Percentiles rank a stretch among this genome's conserved stretches.
These are phyloP conservation scores for Mucor irregularis DNA, from an alignment of 371 early-diverging fungal species.

Conservation along the genomic window DNA sequence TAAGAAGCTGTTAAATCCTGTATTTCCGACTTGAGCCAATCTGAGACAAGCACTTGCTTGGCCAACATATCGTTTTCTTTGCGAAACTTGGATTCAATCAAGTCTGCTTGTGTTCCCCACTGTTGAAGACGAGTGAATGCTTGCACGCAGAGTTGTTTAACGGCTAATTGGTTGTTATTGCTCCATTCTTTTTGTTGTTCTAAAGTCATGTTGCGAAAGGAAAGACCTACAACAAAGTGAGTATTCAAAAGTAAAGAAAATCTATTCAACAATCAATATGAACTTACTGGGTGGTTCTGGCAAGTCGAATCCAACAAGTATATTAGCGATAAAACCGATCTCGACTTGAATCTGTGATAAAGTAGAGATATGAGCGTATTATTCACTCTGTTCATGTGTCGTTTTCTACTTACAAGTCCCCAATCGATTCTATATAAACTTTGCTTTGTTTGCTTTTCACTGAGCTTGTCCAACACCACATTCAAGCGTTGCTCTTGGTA, in stretches of 20 bases:
- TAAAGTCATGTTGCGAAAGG: background rate
- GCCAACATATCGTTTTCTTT: conserved; percentile 13
- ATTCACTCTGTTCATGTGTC: no score
- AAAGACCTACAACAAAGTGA: background rate
- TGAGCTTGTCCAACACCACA: conserved; percentile 4
- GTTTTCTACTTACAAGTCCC: conserved; percentile 12
- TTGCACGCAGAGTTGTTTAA: conserved; percentile 21
- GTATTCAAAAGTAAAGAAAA: no score
- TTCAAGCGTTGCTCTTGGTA: conserved; percentile 11
- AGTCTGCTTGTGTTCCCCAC: conserved; percentile 18
- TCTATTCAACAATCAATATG: no score
- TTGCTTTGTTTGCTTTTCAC: conserved; percentile 18
- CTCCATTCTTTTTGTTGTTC: conserved; percentile 22
- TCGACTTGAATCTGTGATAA: conserved; percentile 23
- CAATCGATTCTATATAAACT: conserved; percentile 20
- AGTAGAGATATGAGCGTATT: background rate
- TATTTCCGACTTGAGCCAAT: conserved; percentile 35
- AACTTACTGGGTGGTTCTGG: conserved; percentile 10
- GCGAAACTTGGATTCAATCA: conserved; percentile 18
- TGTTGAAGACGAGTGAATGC: conserved; percentile 12
- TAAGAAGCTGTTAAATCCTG: conserved; percentile 23
- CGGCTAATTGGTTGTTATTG: conserved; percentile 9
- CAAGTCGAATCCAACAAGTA: conserved; percentile 12
- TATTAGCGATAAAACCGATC: conserved; percentile 21
- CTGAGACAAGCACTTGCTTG: conserved; percentile 14